These are phyloP conservation scores for Fusarium lyarnte DNA, from an alignment of 2,329 filamentous ascomycete species.

Conservation along the genomic window DNA sequence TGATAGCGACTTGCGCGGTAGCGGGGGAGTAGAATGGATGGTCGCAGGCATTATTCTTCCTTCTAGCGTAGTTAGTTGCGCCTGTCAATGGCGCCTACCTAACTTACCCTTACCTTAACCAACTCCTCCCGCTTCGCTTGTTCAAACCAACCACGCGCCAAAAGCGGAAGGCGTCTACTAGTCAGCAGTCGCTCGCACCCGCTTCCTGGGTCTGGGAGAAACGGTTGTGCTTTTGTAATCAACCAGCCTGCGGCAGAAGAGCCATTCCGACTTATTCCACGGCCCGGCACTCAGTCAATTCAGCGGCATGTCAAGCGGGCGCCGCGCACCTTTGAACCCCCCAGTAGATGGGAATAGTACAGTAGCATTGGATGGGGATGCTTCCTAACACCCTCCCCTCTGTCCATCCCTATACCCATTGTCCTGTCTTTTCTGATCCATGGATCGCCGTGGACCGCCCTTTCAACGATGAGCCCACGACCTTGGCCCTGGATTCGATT, in stretches of 20 bases:
- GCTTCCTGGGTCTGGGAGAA: conserved; percentile 13
- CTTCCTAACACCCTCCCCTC: conserved; percentile 9
- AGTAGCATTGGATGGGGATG: conserved; percentile 15
- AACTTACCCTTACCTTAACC: conserved; percentile 12
- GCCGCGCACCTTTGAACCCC: conserved; percentile 18
- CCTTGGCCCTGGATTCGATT: conserved; percentile 37
- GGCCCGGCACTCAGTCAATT: conserved; percentile 35
- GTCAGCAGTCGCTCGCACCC: conserved; percentile 28
- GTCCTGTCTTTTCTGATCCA: conserved; percentile 22
- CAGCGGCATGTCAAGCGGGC: conserved; percentile 39
- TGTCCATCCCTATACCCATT: conserved; percentile 7
- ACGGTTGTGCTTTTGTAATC: neutral
- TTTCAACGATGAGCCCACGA: conserved; percentile 30
- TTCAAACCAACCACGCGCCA: conserved; percentile 28
- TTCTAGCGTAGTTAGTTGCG: conserved; percentile 35
- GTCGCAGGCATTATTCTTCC: conserved; percentile 27
- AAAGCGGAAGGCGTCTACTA: conserved; percentile 43
- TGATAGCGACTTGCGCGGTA: conserved; percentile 30
- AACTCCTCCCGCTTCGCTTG: conserved; percentile 27
- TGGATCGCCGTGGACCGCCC: conserved; percentile 27
- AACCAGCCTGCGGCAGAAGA: conserved; percentile 22
- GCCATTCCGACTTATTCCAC: conserved; percentile 27
- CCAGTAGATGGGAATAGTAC: conserved; percentile 5
- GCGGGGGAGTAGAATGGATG: conserved; percentile 25
- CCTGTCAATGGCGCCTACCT: conserved; percentile 33